A percentile compares a stretch with the other conserved stretches of the same genome.
phyloP scores from a whole-genome alignment of 2,329 filamentous ascomycete genomes.

The Cercospora nicotianae region DNA sequence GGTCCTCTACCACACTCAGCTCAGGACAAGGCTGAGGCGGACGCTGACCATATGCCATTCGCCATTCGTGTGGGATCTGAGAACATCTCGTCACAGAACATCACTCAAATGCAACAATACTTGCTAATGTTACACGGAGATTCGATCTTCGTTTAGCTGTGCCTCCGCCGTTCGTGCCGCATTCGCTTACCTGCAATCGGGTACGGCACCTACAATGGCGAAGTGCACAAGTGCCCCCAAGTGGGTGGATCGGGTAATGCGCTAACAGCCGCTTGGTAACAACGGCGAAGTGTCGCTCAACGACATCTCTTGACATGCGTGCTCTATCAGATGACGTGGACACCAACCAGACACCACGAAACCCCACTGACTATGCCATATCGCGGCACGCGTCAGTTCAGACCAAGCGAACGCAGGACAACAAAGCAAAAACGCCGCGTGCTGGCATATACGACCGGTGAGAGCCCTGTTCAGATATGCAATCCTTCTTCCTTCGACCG shows the following conservation, averaged over 20 bases:
- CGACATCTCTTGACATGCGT: not conserved
- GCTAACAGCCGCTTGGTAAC: slow-evolving; percentile 10
- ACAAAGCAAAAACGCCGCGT: not conserved
- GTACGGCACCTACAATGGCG: not conserved
- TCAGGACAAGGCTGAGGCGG: not conserved
- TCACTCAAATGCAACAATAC: not conserved
- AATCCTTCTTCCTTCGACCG: slow-evolving; percentile 2
- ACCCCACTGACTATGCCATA: not conserved
- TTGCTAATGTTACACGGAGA: slow-evolving; percentile 3
- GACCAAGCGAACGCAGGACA: not conserved
- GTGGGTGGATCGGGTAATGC: slow-evolving; percentile 1
- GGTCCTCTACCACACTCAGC: not conserved
- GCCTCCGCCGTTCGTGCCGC: not conserved
- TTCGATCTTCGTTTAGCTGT: not conserved
- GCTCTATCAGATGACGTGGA: not conserved
- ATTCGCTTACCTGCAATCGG: not conserved
- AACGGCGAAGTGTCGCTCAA: not conserved
- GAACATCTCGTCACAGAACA: not conserved
- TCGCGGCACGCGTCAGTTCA: not conserved
- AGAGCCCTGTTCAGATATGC: not conserved
- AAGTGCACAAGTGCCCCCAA: not conserved
- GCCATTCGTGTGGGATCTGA: not conserved
- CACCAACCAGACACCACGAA: not conserved
- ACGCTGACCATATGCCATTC: not conserved
- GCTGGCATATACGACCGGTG: not conserved